Percentiles rank a stretch among this genome's conserved stretches.
These are phyloP conservation scores for Pythium rishiriense DNA, from an alignment of 352 stramenopile species.

Conservation along the genomic window DNA sequence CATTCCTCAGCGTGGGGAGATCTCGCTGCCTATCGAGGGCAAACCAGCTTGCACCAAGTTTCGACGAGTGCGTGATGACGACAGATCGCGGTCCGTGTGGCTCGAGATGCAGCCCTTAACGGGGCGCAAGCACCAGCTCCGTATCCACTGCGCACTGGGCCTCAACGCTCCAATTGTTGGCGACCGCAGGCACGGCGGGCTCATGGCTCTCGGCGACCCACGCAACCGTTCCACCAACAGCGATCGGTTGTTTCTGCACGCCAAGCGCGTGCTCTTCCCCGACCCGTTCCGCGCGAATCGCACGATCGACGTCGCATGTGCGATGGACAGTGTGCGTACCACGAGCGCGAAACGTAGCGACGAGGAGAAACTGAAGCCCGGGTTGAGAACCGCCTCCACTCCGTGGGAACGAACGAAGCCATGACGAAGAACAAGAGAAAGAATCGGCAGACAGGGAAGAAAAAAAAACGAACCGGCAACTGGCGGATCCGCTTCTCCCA, in stretches of 20 bases:
- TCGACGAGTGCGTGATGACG: conserved; percentile 8
- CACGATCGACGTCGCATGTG: conserved; percentile 28
- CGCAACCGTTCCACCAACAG: conserved; percentile 2
- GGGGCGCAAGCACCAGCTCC: conserved; percentile 71
- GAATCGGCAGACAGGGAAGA: no score
- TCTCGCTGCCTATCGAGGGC: conserved; percentile 42
- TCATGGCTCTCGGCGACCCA: conserved; percentile 4
- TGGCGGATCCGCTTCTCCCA: neutral
- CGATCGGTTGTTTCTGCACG: conserved; percentile 56
- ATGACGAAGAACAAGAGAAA: neutral
- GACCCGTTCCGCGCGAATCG: conserved; percentile 37
- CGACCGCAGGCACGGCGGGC: conserved; percentile 41
- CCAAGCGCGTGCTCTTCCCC: conserved; percentile 44
- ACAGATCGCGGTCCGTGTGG: conserved; percentile 24
- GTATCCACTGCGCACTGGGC: conserved; percentile 50
- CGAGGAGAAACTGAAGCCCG: neutral
- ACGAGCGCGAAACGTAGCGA: neutral
- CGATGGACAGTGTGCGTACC: conserved; percentile 10
- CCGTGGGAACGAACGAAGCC: neutral
- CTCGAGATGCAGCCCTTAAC: conserved; percentile 58
- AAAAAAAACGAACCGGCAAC: neutral
- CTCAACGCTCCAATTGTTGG: conserved; percentile 56
- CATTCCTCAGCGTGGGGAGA: conserved; percentile 24
- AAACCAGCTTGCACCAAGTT: conserved; percentile 50
- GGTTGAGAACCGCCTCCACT: neutral